Evolutionary conservation across 768 basidiomycete species (phyloP).

Genomic region (Ephemerocybe angulata): DNA sequence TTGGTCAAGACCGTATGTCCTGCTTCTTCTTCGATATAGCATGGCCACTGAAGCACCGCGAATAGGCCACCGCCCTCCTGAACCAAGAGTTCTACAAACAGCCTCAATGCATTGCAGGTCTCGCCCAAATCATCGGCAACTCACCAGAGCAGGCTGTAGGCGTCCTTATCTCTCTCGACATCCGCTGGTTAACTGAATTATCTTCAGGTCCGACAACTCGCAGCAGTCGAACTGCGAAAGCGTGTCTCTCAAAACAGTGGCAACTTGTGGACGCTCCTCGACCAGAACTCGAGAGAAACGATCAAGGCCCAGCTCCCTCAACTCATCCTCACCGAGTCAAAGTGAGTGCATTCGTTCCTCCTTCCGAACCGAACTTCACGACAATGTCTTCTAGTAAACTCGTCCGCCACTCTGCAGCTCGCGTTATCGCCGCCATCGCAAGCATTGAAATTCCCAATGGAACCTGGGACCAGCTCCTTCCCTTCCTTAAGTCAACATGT

Average conservation of each 20-base stretch:
- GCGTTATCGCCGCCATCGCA: conserved; percentile 91
- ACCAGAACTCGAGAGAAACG: conserved; percentile 64
- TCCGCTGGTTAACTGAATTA: conserved; percentile 7
- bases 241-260: conserved; percentile 78
- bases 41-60: conserved; percentile 7
- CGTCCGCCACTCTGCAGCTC: conserved; percentile 89
- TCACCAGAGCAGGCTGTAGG: conserved; percentile 82
- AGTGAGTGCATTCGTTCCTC: conserved; percentile 44
- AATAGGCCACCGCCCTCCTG: conserved; percentile 83
- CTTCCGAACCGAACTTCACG: conserved; percentile 13
- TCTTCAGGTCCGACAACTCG: conserved; percentile 87
- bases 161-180: conserved; percentile 5
- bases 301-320: conserved; percentile 85
- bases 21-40: conserved; percentile 10
- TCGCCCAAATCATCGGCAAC: conserved; percentile 81
- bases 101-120: conserved; percentile 84
- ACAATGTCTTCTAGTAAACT: conserved; percentile 55
- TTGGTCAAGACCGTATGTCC: conserved; percentile 81
- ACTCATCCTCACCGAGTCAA: conserved; percentile 70
- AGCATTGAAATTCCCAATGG: conserved; percentile 76
- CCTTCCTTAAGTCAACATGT: conserved; percentile 80
- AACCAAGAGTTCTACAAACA: conserved; percentile 94
- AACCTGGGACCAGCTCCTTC: conserved; percentile 84
- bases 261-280: conserved; percentile 73
- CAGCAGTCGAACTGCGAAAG: conserved; percentile 95